Base-by-base conservation (phyloP, 768 basidiomycete species). In the Mycena chlorophos region DNA sequence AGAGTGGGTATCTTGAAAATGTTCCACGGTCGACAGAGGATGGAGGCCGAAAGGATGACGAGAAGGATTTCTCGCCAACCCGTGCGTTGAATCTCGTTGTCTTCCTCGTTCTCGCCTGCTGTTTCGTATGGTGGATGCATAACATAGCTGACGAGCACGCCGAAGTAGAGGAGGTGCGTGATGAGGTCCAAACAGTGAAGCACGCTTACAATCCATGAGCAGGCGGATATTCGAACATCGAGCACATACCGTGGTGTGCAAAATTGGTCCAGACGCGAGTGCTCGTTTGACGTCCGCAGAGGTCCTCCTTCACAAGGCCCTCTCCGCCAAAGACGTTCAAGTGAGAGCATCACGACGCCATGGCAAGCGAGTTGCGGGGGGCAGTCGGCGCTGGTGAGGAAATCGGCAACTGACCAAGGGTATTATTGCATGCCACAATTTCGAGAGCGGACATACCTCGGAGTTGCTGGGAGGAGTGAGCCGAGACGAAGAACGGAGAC, bases 191-290 rank as follows among this genome's bases (percentile, higher is more conserved):
- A 53, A 29, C 72, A 58, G 68, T 84, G 81, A 22, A 76, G 47
- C 22, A 75, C 71, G 12, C 82, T 84, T 39, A 17, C 38, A 26
- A 49, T 5, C 5, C 55, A 8, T 48, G 49, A 29, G 48, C 46
- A 51, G 43, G 40, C 6, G 40, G 49, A 51, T 19, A 27, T 17
- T 23, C 31, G 19, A 2, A 38, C 13, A 30, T 3, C 51, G 20
- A 12, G 8, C 17, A 23, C 72, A 61, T 49, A 83, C 82, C 80
- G 69, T 19, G 82, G 82, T 13, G 78, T 78, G 43, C 71, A 69
- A 19, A 74, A 51, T n/a, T 65, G 62, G 52, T 79, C 75, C 39
- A 76, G 71, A 13, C 69, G 69, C 60, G 28, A 63, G 52, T 37
- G 56, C 34, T 42, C 51, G 56, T 38, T 63, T 29, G 42, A 27